Evolutionary conservation across 345 rosid genomes (phyloP).

Genomic region (Leavenworthia alabamica): DNA sequence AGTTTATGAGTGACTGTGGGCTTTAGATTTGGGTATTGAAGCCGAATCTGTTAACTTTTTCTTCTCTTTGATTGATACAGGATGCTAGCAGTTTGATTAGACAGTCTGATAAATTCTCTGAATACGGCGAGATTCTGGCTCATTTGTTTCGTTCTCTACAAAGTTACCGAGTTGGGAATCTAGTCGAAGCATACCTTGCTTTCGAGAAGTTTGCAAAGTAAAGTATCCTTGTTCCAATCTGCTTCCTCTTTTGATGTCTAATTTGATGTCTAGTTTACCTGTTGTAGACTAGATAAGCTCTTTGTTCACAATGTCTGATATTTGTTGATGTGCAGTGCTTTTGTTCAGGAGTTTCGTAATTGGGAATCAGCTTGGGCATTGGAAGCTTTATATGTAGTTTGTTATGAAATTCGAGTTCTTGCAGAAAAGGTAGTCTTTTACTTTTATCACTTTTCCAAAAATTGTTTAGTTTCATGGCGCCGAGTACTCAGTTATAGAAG

Average conservation of each 20-base stretch:
- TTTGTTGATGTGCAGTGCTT: constrained; percentile 49
- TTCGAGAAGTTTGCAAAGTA: constrained; percentile 86
- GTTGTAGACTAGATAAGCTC: neutral
- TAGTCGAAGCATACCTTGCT: constrained; percentile 68
- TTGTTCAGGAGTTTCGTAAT: constrained; percentile 94
- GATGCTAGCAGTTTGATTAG: constrained; percentile 67
- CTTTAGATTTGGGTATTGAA: neutral
- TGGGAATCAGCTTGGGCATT: constrained; percentile 99
- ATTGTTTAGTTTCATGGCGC: neutral
- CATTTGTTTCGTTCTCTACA: constrained; percentile 79
- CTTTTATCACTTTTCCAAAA: neutral
- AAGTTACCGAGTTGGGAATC: constrained; percentile 54
- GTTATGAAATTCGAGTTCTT: constrained; percentile 89
- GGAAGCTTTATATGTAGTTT: constrained; percentile 74
- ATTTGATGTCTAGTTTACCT: neutral
- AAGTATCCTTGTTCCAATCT: constrained; percentile 1
- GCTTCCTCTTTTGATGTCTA: neutral
- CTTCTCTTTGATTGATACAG: constrained; percentile 28
- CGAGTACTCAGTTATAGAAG: neutral
- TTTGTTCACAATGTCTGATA: neutral
- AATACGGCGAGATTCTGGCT: constrained; percentile 52
- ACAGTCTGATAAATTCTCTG: constrained; percentile 70
- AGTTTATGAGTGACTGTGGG: constrained; percentile 1
- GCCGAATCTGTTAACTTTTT: neutral
- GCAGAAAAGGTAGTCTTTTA: constrained; percentile 63